These are phyloP conservation scores for Phytophthora nicotianae DNA, from an alignment of 352 stramenopile species.

Conservation along the genomic window DNA sequence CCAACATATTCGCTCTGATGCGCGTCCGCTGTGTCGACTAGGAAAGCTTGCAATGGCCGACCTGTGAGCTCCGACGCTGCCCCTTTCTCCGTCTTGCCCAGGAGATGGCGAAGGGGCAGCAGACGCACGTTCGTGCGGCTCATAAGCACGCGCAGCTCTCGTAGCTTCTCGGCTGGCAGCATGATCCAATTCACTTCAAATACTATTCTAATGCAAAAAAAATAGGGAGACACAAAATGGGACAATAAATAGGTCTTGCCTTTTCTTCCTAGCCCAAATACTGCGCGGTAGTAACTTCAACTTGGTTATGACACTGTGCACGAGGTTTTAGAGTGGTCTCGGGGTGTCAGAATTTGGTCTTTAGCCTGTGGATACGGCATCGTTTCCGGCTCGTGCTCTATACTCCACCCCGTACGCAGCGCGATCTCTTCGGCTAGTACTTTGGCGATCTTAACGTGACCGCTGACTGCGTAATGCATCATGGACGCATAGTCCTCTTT, in stretches of 20 bases:
- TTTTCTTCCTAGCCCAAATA: constrained; percentile 21
- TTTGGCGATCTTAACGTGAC: constrained; percentile 83
- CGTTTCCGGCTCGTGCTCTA: constrained; percentile 54
- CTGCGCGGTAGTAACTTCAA: constrained; percentile 22
- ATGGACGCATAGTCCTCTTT: constrained; percentile 77
- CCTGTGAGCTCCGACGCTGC: constrained; percentile 38
- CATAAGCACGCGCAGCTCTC: constrained; percentile 69
- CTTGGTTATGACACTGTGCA: constrained; percentile 43
- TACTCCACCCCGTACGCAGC: constrained; percentile 62
- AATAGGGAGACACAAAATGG: constrained; percentile 5
- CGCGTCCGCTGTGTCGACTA: constrained; percentile 96
- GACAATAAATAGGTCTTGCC: constrained; percentile 44
- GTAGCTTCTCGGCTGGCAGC: constrained; percentile 62
- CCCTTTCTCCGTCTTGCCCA: constrained; percentile 48
- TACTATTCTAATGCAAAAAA: constrained; percentile 11
- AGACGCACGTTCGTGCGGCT: constrained; percentile 67
- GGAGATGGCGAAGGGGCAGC: constrained; percentile 58
- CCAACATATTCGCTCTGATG: constrained; percentile 99
- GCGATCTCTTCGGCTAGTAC: constrained; percentile 78
- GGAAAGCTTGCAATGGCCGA: constrained; percentile 84
- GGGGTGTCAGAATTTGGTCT: constrained; percentile 73
- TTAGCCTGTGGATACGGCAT: constrained; percentile 86
- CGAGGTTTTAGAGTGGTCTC: constrained; percentile 52
- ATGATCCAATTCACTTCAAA: constrained; percentile 23
- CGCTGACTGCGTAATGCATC: constrained; percentile 85